A percentile compares a stretch with the other conserved stretches of the same genome.
Conservation (phyloP, 225 moss, liverwort and hornwort species). For the Physcomitrellopsis africana region DNA sequence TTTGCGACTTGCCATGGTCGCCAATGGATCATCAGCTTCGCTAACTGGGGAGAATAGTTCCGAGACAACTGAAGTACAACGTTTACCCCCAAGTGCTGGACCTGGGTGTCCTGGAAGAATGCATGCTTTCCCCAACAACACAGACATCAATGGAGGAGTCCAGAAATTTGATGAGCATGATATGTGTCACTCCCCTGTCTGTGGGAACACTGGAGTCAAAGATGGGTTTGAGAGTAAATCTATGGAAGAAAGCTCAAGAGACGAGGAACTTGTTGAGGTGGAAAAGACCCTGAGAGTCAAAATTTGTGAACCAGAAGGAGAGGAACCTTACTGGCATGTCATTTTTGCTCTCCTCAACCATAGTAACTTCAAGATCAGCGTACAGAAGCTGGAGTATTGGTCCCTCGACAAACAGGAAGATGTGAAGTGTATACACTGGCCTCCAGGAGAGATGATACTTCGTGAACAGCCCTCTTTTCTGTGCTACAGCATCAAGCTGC, state of each 20-base stretch:
- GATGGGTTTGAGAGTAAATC: conserved; percentile 4
- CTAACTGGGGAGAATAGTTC: conserved; percentile 18
- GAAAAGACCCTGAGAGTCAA: conserved; percentile 42
- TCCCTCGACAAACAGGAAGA: conserved; percentile 39
- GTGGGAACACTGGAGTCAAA: conserved; percentile 18
- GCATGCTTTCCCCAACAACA: conserved; percentile 17
- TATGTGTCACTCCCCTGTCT: conserved; percentile 7
- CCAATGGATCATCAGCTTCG: conserved; percentile 9
- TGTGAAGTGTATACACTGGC: conserved; percentile 33
- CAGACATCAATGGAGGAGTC: conserved; percentile 14
- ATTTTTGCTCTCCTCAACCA: conserved; percentile 37
- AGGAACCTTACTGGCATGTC: conserved; percentile 51
- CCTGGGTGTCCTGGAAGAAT: conserved; percentile 9
- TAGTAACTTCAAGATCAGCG: conserved; percentile 48
- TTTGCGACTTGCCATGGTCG: conserved; percentile 20
- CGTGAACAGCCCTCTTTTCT: conserved; percentile 30
- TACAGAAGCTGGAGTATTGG: conserved; percentile 47
- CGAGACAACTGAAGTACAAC: conserved; percentile 24
- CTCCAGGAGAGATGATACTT: conserved; percentile 29
- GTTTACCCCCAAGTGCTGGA: conserved; percentile 20
- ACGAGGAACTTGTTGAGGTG: conserved; percentile 27
- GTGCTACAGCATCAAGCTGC: conserved; percentile 33
- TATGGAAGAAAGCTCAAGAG: conserved; percentile 21
- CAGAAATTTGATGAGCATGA: conserved; percentile 21
- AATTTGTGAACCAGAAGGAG: conserved; percentile 32